Base-by-base conservation (phyloP, 768 basidiomycete species). In the Boletus huronensis region DNA sequence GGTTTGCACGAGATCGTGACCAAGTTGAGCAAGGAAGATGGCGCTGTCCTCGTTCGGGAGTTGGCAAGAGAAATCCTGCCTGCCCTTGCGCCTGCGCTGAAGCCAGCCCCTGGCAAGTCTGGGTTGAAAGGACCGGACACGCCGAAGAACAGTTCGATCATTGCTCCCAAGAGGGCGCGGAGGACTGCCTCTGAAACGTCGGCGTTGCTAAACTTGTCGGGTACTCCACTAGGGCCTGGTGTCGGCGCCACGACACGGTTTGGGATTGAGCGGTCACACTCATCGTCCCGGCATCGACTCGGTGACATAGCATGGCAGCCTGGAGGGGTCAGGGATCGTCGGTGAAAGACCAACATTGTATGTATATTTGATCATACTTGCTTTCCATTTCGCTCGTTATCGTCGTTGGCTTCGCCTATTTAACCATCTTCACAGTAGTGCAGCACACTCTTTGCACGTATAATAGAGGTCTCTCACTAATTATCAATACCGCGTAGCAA, bases 41-140 rank as follows among this genome's bases (percentile, higher is more conserved):
- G 84, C 13, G 94, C 96, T 0, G 88, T 98, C 17, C 79, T 99
- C 28, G 93, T 97, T 17, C 79, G 90, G 53, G 91, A 98, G 69
- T 72, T 97, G 42, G 93, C 93, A 19, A 79, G 87, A 61, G 91
- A 93, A 70, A 91, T 93, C 54, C 75, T 91, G 23, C 91, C 91
- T 0, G 79, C 84, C 0, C 77, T 93, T 40, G 81, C 81, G 35
- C 89, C 90, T 3, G 90, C 80, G 6, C 70, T 91, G 62, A 83
- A 77, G 65, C 87, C 87, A 11, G 74, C 71, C 0, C 62, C 62
- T 4, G 60, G 68, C 21, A 75, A 70, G 47, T 55, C 55, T n/a
- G 58, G 58, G 35, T 34, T 59, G 40, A 74, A 65, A 42, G 72
- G 72, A 14, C 41, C 63, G 39, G 74, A 76, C 26, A 71, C 72